Conservation (phyloP, 331 rosid species). For the Pyracantha coccinea region DNA sequence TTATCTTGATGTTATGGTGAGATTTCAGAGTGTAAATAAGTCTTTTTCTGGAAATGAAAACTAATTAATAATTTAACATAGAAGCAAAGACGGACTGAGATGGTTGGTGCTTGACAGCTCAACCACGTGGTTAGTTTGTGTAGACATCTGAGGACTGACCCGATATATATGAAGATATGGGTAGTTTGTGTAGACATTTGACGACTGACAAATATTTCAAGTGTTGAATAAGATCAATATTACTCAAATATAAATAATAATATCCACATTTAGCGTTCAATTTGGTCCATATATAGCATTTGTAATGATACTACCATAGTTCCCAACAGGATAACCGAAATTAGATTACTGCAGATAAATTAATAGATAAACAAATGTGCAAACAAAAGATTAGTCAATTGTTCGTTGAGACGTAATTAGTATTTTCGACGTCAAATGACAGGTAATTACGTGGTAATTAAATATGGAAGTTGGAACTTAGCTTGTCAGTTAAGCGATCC, state of each 20-base stretch:
- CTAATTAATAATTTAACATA: background rate
- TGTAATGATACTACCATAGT: background rate
- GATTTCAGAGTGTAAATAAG: background rate
- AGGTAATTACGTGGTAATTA: background rate
- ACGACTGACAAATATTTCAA: too few species aligned
- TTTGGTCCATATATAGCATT: background rate
- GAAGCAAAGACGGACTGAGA: background rate
- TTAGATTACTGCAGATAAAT: background rate
- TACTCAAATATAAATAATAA: too few species aligned
- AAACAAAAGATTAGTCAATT: background rate
- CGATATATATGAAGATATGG: too few species aligned
- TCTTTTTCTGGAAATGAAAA: background rate
- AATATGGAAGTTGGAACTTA: background rate
- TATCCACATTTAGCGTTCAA: background rate
- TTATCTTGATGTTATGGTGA: background rate
- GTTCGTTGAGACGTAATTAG: background rate
- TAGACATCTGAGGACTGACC: background rate
- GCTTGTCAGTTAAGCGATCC: background rate
- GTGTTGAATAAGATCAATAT: background rate
- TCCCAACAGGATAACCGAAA: background rate
- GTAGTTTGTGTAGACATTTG: too few species aligned
- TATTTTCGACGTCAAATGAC: background rate
- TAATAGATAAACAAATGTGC: background rate
- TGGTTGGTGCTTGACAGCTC: background rate
- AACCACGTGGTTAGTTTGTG: background rate